These are phyloP conservation scores for Artomyces pyxidatus DNA, from an alignment of 768 basidiomycete genomes.

Conservation along the genomic window DNA sequence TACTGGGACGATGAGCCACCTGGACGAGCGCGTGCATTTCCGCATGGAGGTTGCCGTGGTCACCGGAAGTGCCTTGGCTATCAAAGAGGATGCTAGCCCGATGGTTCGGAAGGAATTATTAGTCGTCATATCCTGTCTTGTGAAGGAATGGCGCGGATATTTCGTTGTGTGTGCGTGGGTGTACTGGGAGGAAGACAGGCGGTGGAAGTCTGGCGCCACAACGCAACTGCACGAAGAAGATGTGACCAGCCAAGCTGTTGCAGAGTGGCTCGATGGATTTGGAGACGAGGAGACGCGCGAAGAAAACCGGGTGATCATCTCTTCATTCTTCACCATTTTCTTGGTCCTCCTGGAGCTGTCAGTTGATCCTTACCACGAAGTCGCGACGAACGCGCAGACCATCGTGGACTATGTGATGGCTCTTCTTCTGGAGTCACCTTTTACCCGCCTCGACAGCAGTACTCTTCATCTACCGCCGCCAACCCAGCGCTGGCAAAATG, in stretches of 20 bases:
- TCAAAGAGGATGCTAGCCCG: conserved; percentile 91
- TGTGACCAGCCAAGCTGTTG: conserved; percentile 58
- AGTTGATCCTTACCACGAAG: conserved; percentile 88
- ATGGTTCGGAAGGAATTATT: conserved; percentile 94
- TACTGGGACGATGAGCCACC: conserved; percentile 67
- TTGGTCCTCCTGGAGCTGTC: conserved; percentile 84
- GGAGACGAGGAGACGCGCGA: conserved; percentile 57
- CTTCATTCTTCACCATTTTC: conserved; percentile 93
- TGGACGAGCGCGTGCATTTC: conserved; percentile 74
- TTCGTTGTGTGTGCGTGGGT: conserved; percentile 96
- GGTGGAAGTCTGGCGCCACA: conserved; percentile 38
- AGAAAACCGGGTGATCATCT: conserved; percentile 75
- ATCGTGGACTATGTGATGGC: conserved; percentile 91
- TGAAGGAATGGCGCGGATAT: conserved; percentile 94
- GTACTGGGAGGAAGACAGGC: conserved; percentile 87
- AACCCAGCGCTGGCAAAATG: conserved; percentile 22
- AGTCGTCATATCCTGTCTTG: conserved; percentile 84
- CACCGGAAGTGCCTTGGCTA: conserved; percentile 79
- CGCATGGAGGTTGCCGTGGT: conserved; percentile 89
- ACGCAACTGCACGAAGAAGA: conserved; percentile 49
- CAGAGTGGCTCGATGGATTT: conserved; percentile 72
- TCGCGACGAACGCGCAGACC: conserved; percentile 84
- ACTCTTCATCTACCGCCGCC: conserved; percentile 49
- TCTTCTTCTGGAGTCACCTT: conserved; percentile 82
- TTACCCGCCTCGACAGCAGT: conserved; percentile 62